Evolutionary conservation across 768 basidiomycete genomes (phyloP).

Genomic region (Lactarius sanguifluus): DNA sequence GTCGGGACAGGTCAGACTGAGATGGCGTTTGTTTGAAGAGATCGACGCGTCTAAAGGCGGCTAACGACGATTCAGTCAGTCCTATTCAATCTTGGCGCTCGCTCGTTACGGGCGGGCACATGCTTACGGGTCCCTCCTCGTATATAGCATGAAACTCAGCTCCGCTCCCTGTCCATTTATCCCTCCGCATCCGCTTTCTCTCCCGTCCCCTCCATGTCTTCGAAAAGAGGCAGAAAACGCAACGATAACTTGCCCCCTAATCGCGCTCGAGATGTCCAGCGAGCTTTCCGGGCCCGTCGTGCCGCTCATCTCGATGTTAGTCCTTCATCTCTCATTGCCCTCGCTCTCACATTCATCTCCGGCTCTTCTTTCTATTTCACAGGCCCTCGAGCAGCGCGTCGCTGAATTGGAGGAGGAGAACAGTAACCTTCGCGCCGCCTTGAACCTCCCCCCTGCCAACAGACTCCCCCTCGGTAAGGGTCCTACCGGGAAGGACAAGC

Average conservation of each 20-base stretch:
- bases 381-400: conserved; percentile 82
- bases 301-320: conserved; percentile 82
- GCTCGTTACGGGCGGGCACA: conserved; percentile 32
- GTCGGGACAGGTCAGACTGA: background rate
- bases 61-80: conserved; percentile 28
- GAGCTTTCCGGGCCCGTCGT: conserved; percentile 85
- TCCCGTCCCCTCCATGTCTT: conserved; percentile 55
- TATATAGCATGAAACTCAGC: conserved; percentile 31
- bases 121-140: conserved; percentile 39
- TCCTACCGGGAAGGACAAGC: conserved; percentile 85
- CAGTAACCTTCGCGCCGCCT: conserved; percentile 62
- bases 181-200: conserved; percentile 35
- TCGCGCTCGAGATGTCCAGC: conserved; percentile 83
- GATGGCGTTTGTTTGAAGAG: conserved; percentile 20
- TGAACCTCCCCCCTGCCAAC: conserved; percentile 72
- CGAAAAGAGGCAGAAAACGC: conserved; percentile 83
- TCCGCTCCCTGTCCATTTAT: conserved; percentile 38
- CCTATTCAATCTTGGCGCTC: conserved; percentile 29
- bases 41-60: conserved; percentile 36
- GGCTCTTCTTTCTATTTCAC: conserved; percentile 34
- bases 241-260: conserved; percentile 79
- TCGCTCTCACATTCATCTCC: conserved; percentile 33
- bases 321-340: conserved; percentile 31
- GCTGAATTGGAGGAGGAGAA: conserved; percentile 86
- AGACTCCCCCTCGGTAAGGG: conserved; percentile 76